phyloP scores from a whole-genome alignment of 805 yeast genomes.

The Saturnispora gosingensis region DNA sequence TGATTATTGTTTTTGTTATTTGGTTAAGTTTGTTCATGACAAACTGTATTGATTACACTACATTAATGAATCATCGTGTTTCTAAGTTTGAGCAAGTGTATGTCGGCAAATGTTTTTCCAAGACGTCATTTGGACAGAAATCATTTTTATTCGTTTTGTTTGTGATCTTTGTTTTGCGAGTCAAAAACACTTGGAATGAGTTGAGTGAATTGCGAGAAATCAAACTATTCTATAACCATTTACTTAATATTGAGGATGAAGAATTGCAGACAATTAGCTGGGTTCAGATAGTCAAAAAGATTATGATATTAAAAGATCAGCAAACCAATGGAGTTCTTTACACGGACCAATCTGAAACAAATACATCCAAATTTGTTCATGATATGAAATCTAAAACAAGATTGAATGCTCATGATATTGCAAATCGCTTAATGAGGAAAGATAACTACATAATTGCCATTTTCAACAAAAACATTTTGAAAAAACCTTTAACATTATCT shows the following conservation, averaged over 20 bases:
- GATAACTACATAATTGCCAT: slow-evolving; percentile 91
- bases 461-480: slow-evolving; percentile 67
- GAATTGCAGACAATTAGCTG: slow-evolving; percentile 91
- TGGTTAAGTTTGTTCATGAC: slow-evolving; percentile 69
- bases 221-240: slow-evolving; percentile 61
- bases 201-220: slow-evolving; percentile 63
- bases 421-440: slow-evolving; percentile 90
- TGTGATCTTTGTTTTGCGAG: slow-evolving; percentile 41
- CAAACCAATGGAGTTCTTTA: slow-evolving; percentile 74
- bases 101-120: slow-evolving; percentile 38
- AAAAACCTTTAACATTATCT: slow-evolving; percentile 45
- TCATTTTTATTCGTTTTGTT: slow-evolving; percentile 55
- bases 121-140: slow-evolving; percentile 41
- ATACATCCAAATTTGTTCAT: slow-evolving; percentile 21
- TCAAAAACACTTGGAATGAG: slow-evolving; percentile 50
- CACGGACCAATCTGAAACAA: slow-evolving; percentile 16
- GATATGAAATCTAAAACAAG: slow-evolving; percentile 65
- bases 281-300: slow-evolving; percentile 72
- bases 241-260: slow-evolving; percentile 63
- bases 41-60: slow-evolving; percentile 64
- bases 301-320: slow-evolving; percentile 68
- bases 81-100: slow-evolving; percentile 36
- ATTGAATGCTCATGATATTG: slow-evolving; percentile 87
- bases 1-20: slow-evolving; percentile 72
- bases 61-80: slow-evolving; percentile 20